These are phyloP conservation scores for Microbotryomycetes sp. DNA, from an alignment of 1,284 basidiomycete genomes.

Conservation along the genomic window DNA sequence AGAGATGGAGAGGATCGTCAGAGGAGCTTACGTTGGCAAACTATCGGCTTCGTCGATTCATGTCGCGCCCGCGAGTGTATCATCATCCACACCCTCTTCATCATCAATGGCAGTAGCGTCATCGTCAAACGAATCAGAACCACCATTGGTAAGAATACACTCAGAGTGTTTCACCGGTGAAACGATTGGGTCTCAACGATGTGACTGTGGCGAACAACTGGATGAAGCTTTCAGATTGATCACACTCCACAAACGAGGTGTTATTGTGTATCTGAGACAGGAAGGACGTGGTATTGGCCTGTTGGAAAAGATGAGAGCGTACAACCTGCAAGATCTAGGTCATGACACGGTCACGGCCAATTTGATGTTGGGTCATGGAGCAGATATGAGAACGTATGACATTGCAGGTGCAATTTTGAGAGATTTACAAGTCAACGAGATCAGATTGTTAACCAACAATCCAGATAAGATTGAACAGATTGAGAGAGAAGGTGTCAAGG, in stretches of 20 bases:
- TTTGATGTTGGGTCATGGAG: slow-evolving; percentile 85
- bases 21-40: slow-evolving; percentile 88
- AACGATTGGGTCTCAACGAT: slow-evolving; percentile 95
- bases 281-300: slow-evolving; percentile 98
- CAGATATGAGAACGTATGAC: slow-evolving; percentile 90
- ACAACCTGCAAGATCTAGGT: slow-evolving; percentile 96
- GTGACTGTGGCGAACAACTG: slow-evolving; percentile 97
- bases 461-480: slow-evolving; percentile 92
- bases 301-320: slow-evolving; percentile 91
- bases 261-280: slow-evolving; percentile 92
- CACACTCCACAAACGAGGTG: slow-evolving; percentile 74
- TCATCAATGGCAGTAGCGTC: neutral
- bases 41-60: slow-evolving; percentile 57
- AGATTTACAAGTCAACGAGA: slow-evolving; percentile 73
- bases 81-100: neutral
- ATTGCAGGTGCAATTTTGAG: slow-evolving; percentile 82
- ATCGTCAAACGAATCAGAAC: slow-evolving; percentile 23
- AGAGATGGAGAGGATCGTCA: slow-evolving; percentile 83
- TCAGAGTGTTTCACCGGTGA: slow-evolving; percentile 99
- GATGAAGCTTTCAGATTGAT: slow-evolving; percentile 94
- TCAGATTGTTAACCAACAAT: slow-evolving; percentile 91
- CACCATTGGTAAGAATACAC: slow-evolving; percentile 89
- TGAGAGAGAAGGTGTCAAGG: slow-evolving; percentile 69
- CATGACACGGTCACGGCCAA: slow-evolving; percentile 98
- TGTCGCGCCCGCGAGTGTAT: neutral